Evolutionary conservation across 2,329 filamentous ascomycete species (phyloP), one percentile per base, ranked within the genome.

Genomic region (Alternaria ventricosa): DNA sequence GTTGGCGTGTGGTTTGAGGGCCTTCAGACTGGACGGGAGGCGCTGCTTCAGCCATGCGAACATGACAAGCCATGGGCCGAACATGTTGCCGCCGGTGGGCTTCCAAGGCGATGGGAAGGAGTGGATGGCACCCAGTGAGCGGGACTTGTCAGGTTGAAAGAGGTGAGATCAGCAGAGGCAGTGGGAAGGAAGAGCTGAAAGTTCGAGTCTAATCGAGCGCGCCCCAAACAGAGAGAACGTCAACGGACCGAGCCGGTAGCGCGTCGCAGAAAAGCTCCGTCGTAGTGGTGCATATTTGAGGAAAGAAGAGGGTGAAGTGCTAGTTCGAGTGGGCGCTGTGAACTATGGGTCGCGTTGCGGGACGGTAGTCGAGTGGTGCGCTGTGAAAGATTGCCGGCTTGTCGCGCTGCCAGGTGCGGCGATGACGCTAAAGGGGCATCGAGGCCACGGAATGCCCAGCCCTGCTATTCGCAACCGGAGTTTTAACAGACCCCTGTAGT

Each of bases 1-100:
- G 82, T 92, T 94, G 80, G 94, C 90, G 70, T 89, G 88, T 15
- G 89, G 90, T 71, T 87, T 73, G 25, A 74, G 60, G 7, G 67
- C 59, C 33, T 66, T 60, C 49, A 72, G 53, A 41, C 66, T 62
- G 18, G 54, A 67, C 1, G 78, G 78, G 51, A 72, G 60, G 55
- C 60, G 68, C 59, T 72, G 55, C 61, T 41, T 73, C 25, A 79
- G 55, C 77, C 78, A 80, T 46, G 58, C 64, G 55, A 71, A 73
- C 25, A 67, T 65, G 28, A 69, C 64, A 23, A 80, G 66, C 72
- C 76, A 74, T 41, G 75, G 75, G 22, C 69, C 66, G 61, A 78
- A 77, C 77, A 79, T 78, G 51, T 55, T 67, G 43, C 63, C 60
- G 23, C 49, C 46, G 11, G 46, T 45, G 23, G 62, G 55, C 44